phyloP scores from a whole-genome alignment of 176 grass and related monocot species.

The Oryza nivara region DNA sequence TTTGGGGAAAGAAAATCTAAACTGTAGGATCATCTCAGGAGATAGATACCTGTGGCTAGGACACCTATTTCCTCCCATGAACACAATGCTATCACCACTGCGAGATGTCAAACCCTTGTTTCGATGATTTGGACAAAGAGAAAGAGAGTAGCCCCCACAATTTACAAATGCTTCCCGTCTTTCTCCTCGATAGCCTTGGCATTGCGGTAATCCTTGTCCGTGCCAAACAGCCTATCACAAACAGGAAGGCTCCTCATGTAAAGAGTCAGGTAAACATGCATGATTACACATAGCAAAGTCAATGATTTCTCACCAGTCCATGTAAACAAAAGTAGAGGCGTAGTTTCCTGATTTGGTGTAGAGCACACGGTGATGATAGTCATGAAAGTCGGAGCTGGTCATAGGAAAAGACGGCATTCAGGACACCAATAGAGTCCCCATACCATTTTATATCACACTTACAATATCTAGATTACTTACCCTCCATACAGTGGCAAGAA shows the following conservation, averaged over 20 bases:
- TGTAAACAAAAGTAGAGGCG: slow-evolving; percentile 92
- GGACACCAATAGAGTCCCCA: not conserved
- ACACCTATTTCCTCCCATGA: slow-evolving; percentile 21
- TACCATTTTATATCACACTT: not conserved
- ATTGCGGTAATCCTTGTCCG: slow-evolving; percentile 77
- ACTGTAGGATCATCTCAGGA: slow-evolving; percentile 17
- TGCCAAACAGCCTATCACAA: slow-evolving; percentile 74
- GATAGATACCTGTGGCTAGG: not conserved
- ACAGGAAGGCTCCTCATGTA: not conserved
- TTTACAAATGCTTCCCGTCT: slow-evolving; percentile 53
- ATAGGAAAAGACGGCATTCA: not conserved
- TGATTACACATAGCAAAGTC: slow-evolving; percentile 7
- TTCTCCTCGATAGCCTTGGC: slow-evolving; percentile 60
- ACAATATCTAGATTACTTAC: slow-evolving; percentile 42
- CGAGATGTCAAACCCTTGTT: slow-evolving; percentile 39
- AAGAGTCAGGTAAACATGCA: not conserved
- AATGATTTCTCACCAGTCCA: slow-evolving; percentile 72
- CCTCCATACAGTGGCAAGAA: slow-evolving; percentile 94
- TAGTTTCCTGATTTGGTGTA: slow-evolving; percentile 93
- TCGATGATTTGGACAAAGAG: slow-evolving; percentile 28
- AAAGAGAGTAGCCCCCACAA: slow-evolving; percentile 28
- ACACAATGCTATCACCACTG: slow-evolving; percentile 33
- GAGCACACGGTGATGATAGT: slow-evolving; percentile 86
- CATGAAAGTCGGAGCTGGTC: slow-evolving; percentile 77
- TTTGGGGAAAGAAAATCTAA: slow-evolving; percentile 32